Evolutionary conservation across 2,329 filamentous ascomycete genomes (phyloP).

Genomic region (Cadophora luteo-olivacea): DNA sequence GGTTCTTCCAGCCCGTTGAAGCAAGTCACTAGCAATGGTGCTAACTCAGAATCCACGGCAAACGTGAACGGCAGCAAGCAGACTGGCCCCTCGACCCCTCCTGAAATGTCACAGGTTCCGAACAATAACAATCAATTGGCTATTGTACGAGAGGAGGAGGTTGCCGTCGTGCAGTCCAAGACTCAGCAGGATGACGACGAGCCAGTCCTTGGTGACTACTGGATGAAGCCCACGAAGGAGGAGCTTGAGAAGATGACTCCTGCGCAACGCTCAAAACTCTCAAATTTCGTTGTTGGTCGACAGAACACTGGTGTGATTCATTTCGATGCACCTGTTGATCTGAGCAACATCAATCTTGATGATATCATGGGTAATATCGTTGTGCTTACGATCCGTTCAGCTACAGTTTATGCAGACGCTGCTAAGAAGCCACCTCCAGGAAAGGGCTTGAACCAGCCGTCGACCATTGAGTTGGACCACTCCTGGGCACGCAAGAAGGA

Average conservation of each 20-base stretch:
- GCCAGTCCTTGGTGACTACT: conserved; percentile 74
- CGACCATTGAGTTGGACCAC: conserved; percentile 86
- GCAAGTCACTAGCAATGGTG: conserved; percentile 47
- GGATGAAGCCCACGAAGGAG: conserved; percentile 78
- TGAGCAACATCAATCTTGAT: conserved; percentile 80
- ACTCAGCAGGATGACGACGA: conserved; percentile 31
- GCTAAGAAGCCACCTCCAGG: conserved; percentile 83
- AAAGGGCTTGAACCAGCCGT: conserved; percentile 90
- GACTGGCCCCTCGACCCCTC: conserved; percentile 54
- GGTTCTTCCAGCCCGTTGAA: conserved; percentile 45
- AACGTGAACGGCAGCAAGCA: conserved; percentile 51
- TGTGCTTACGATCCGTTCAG: conserved; percentile 75
- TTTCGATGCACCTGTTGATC: conserved; percentile 83
- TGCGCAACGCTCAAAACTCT: conserved; percentile 76
- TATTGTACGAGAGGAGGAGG: conserved; percentile 76
- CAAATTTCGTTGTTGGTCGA: conserved; percentile 82
- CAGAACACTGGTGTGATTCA: conserved; percentile 80
- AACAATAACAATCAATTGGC: conserved; percentile 75
- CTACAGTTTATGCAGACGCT: conserved; percentile 82
- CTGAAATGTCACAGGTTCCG: conserved; percentile 71
- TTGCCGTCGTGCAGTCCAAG: conserved; percentile 38
- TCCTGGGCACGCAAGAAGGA: conserved; percentile 83
- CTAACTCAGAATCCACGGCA: conserved; percentile 12
- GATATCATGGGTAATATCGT: conserved; percentile 82
- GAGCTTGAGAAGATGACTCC: conserved; percentile 82